A percentile compares a stretch with the other conserved stretches of the same genome.
These are phyloP conservation scores for Lepidium campestre DNA, from an alignment of 441 rosid species.

Conservation along the genomic window DNA sequence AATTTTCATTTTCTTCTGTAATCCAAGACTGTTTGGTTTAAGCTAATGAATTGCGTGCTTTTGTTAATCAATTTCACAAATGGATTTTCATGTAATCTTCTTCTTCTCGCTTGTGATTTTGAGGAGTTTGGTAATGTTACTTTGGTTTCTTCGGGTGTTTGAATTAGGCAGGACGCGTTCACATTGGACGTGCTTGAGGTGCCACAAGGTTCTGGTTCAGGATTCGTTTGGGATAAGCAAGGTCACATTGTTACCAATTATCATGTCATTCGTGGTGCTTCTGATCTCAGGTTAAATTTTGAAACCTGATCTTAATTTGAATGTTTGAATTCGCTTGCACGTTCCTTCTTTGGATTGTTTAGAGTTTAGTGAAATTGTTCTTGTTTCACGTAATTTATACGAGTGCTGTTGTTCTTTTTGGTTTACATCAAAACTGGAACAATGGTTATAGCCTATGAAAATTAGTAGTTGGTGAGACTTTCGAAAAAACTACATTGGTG, in stretches of 20 bases:
- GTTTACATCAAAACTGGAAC: not conserved
- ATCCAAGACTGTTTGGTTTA: no score
- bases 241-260: constrained; percentile 93
- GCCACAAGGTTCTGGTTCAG: constrained; percentile 97
- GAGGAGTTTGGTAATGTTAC: not conserved
- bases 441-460: not conserved
- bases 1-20: no score
- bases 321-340: not conserved
- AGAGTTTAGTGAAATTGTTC: not conserved
- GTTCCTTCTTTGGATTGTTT: not conserved
- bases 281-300: constrained; percentile 65
- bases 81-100: not conserved
- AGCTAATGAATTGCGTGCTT: not conserved
- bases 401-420: not conserved
- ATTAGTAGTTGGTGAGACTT: not conserved
- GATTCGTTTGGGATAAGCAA: constrained; percentile 84
- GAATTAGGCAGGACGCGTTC: constrained; percentile 84
- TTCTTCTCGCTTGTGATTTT: not conserved
- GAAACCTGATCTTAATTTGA: not conserved
- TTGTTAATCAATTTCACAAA: not conserved
- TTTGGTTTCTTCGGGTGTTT: not conserved
- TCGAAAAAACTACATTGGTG: not conserved
- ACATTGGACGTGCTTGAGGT: constrained; percentile 94
- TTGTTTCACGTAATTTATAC: no score
- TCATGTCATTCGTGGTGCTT: constrained; percentile 96